Percentiles rank a stretch among this genome's conserved stretches.
Conservation (phyloP, 805 yeast genomes). For the Metschnikowia similis region DNA sequence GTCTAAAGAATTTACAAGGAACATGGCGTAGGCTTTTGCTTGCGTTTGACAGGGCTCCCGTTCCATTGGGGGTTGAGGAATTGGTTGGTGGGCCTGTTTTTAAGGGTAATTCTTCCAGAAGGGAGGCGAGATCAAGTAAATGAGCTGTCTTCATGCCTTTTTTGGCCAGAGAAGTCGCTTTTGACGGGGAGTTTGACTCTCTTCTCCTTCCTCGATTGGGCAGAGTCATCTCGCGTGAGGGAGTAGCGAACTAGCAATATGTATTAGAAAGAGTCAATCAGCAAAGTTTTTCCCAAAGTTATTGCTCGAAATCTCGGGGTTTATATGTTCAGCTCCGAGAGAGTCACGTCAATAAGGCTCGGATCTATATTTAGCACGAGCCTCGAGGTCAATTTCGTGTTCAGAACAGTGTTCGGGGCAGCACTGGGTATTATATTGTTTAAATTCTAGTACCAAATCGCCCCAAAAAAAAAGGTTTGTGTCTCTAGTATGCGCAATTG, state of each 20-base stretch:
- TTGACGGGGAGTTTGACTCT: neutral
- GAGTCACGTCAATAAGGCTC: neutral
- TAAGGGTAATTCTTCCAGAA: slow-evolving; percentile 14
- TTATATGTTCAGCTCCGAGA: too few relatives aligned
- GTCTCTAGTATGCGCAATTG: neutral
- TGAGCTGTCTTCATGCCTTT: slow-evolving; percentile 2
- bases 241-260: neutral
- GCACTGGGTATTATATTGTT: neutral
- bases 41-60: slow-evolving; percentile 6
- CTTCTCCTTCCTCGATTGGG: neutral
- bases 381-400: neutral
- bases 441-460: neutral
- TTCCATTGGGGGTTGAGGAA: slow-evolving; percentile 7
- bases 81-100: slow-evolving; percentile 17
- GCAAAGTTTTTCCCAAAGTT: too few relatives aligned
- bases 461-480: too few relatives aligned
- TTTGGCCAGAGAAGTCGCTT: neutral
- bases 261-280: too few relatives aligned
- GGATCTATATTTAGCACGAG: neutral
- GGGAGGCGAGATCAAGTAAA: slow-evolving; percentile 8
- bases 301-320: too few relatives aligned
- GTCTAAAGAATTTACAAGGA: slow-evolving; percentile 90
- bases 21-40: slow-evolving; percentile 76
- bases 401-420: neutral
- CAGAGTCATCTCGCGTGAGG: neutral